Evolutionary conservation across 208 protist species (phyloP), one percentile per base, ranked within the genome.

Genomic region (Novymonas esmeraldas): DNA sequence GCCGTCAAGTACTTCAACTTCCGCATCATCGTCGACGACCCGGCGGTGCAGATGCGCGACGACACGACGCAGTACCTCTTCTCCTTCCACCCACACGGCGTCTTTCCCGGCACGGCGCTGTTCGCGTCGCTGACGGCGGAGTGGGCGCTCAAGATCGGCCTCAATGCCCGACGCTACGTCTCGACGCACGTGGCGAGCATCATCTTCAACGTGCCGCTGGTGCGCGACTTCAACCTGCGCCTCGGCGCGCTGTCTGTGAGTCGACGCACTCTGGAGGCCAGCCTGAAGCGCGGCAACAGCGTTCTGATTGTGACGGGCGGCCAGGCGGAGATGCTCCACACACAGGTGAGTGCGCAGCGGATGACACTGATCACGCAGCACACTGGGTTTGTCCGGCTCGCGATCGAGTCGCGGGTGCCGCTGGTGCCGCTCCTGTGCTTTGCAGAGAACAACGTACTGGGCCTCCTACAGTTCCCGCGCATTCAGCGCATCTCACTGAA

Each of bases 301-400:
- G 63, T 81, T 5, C 16, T 95, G 33, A 84, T 96, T 42, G 92
- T 96, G 18, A 90, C 83, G 6, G 92, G 92, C 28, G 92, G 92
- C 14, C 92, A 96, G 73, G 83, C 92, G 1, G 92, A 96, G 80
- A 93, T 96, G 85, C 59, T 93, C 34, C 77, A 81, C 64, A 86
- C 87, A 22, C 11, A 61, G 61, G 33, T 79, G 22, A 89, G 83
- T 56, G 11, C 71, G 20, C 70, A 29, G 38, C 64, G 70, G 22
- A 82, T 95, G 78, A 82, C 69, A 11, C 60, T 95, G 39, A 79
- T 94, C 29, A 87, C 87, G 14, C 82, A 93, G 31, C 92, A 96
- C 72, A 73, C 73, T 24, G 92, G 92, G 10, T 96, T 96, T 77
- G 62, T 96, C 9, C 75, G 82, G 0, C 63, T 96, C 3, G 89